phyloP scores from a whole-genome alignment of 2,329 filamentous ascomycete species.

The Davidsoniella virescens region DNA sequence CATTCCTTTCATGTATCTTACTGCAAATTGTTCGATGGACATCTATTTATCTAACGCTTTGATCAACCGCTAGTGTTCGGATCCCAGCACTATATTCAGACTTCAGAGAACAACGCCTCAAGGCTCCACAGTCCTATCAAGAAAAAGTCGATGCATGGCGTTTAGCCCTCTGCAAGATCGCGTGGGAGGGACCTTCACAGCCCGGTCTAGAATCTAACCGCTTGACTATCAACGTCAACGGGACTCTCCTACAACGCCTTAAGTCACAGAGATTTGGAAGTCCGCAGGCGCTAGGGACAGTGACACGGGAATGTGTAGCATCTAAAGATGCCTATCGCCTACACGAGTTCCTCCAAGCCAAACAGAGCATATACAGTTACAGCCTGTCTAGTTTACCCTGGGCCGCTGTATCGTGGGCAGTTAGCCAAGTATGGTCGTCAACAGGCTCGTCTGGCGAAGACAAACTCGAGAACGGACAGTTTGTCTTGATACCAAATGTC shows the following conservation, averaged over 20 bases:
- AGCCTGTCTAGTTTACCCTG: constrained; percentile 53
- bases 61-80: constrained; percentile 40
- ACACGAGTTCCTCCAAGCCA: constrained; percentile 46
- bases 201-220: constrained; percentile 27
- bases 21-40: neutral
- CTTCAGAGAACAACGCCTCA: constrained; percentile 54
- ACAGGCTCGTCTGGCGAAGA: constrained; percentile 33
- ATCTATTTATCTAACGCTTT: neutral
- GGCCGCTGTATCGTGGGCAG: constrained; percentile 58
- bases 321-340: constrained; percentile 55
- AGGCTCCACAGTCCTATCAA: constrained; percentile 71
- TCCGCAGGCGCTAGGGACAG: constrained; percentile 64
- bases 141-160: constrained; percentile 73
- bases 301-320: constrained; percentile 57
- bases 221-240: constrained; percentile 38
- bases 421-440: constrained; percentile 50
- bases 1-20: neutral
- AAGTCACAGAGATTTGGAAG: constrained; percentile 64
- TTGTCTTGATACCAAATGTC: constrained; percentile 48
- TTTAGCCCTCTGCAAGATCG: constrained; percentile 52
- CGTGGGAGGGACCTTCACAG: constrained; percentile 41
- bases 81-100: constrained; percentile 80
- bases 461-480: constrained; percentile 41
- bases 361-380: constrained; percentile 55
- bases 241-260: constrained; percentile 52